phyloP scores from a whole-genome alignment of 371 early-diverging fungal genomes.

The Coemansia sp. region DNA sequence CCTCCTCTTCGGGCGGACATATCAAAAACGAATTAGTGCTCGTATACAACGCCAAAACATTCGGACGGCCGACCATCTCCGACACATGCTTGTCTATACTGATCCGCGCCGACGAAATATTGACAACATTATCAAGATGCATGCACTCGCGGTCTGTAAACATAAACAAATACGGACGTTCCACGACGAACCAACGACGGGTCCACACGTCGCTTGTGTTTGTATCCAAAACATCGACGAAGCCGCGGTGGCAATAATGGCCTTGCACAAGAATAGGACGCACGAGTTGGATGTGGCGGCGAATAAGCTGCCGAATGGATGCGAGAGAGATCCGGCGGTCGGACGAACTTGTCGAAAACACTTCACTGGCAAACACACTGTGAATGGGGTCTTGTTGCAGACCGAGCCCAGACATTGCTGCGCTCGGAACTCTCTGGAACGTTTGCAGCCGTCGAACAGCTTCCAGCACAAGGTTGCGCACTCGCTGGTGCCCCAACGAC shows the following conservation, averaged over 20 bases:
- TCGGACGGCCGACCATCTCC: constrained; percentile 64
- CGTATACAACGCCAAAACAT: constrained; percentile 80
- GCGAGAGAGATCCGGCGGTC: neutral
- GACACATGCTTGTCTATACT: constrained; percentile 67
- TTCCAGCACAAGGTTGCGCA: constrained; percentile 8
- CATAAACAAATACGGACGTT: constrained; percentile 80
- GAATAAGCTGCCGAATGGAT: constrained; percentile 3
- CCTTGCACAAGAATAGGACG: constrained; percentile 25
- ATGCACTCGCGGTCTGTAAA: constrained; percentile 64
- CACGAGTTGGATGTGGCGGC: constrained; percentile 10
- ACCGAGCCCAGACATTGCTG: neutral
- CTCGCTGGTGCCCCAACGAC: constrained; percentile 16
- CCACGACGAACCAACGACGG: constrained; percentile 79
- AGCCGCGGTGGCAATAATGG: constrained; percentile 59
- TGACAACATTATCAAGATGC: constrained; percentile 71
- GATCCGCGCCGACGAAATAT: constrained; percentile 69
- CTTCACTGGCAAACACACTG: neutral
- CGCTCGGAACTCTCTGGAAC: constrained; percentile 10
- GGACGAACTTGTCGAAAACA: too few relatives aligned
- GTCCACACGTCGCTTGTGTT: constrained; percentile 69
- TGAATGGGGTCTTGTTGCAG: constrained; percentile 33
- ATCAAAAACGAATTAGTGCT: constrained; percentile 73
- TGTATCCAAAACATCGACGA: constrained; percentile 56
- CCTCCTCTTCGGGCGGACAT: constrained; percentile 68
- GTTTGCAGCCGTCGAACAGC: constrained; percentile 13